phyloP scores from a whole-genome alignment of 2,329 filamentous ascomycete species.

The Ophiostoma pallidulum region DNA sequence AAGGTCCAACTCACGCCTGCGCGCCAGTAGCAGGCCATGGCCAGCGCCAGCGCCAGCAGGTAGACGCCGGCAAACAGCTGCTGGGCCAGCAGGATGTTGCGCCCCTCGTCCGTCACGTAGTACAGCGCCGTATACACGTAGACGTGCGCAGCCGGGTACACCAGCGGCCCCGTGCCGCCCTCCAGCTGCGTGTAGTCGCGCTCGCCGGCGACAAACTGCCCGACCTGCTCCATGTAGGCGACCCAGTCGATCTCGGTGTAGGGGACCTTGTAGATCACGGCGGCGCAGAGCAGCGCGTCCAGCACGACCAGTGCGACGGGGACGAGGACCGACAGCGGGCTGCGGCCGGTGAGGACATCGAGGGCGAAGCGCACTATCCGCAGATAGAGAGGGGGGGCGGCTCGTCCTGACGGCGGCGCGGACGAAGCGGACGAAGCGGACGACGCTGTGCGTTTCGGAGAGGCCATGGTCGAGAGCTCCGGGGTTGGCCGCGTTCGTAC shows the following conservation, averaged over 20 bases:
- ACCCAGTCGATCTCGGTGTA: slow-evolving; percentile 98
- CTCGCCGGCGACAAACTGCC: slow-evolving; percentile 72
- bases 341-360: slow-evolving; percentile 39
- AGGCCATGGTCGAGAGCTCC: too few relatives aligned
- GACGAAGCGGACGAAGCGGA: not conserved
- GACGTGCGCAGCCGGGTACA: slow-evolving; percentile 90
- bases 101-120: slow-evolving; percentile 64
- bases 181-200: slow-evolving; percentile 78
- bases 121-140: slow-evolving; percentile 81
- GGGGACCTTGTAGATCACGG: slow-evolving; percentile 72
- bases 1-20: slow-evolving; percentile 45
- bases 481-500: too few relatives aligned
- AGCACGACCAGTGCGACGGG: slow-evolving; percentile 55
- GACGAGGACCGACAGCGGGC: slow-evolving; percentile 39
- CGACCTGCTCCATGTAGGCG: slow-evolving; percentile 91
- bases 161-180: slow-evolving; percentile 83
- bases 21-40: slow-evolving; percentile 71
- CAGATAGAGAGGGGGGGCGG: slow-evolving; percentile 11
- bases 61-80: slow-evolving; percentile 74
- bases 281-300: slow-evolving; percentile 61
- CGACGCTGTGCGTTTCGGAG: too few relatives aligned
- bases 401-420: too few relatives aligned
- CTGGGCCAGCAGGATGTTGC: slow-evolving; percentile 71
- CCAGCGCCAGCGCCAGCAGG: slow-evolving; percentile 61
- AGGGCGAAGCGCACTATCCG: slow-evolving; percentile 24